Conservation (phyloP, 2,329 filamentous ascomycete genomes). For the Stemphylium lycopersici region DNA sequence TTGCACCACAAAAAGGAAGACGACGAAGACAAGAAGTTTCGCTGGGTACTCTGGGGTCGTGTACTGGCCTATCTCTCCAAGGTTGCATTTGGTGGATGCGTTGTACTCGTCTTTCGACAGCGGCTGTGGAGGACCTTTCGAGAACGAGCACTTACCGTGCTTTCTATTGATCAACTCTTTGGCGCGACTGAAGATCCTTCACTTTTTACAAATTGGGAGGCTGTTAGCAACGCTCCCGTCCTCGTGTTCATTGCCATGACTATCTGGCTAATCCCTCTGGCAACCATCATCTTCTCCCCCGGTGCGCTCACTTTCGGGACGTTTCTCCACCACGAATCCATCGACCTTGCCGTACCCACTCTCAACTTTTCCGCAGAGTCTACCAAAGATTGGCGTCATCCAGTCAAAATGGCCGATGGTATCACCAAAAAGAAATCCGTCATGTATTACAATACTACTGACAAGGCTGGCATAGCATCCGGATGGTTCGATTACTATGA, state of each 20-base stretch:
- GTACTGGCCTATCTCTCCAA: conserved; percentile 45
- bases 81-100: conserved; percentile 42
- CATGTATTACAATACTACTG: conserved; percentile 46
- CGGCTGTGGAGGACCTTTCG: conserved; percentile 47
- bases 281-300: conserved; percentile 48
- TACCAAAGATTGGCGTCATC: conserved; percentile 37
- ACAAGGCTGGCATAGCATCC: conserved; percentile 15
- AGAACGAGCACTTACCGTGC: conserved; percentile 37
- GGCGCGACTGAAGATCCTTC: conserved; percentile 44
- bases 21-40: conserved; percentile 38
- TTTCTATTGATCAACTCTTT: conserved; percentile 47
- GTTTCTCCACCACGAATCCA: conserved; percentile 23
- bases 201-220: conserved; percentile 43
- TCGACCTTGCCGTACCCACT: conserved; percentile 27
- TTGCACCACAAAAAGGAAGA: conserved; percentile 35
- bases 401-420: conserved; percentile 31
- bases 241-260: conserved; percentile 36
- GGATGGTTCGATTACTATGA: conserved; percentile 48
- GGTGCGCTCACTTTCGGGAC: conserved; percentile 47
- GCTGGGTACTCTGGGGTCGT: conserved; percentile 43
- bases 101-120: conserved; percentile 42
- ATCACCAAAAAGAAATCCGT: conserved; percentile 32
- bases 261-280: conserved; percentile 46
- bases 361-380: conserved; percentile 44
- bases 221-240: conserved; percentile 35